Base-by-base conservation (phyloP, 345 rosid genomes). In the Kandelia obovata region DNA sequence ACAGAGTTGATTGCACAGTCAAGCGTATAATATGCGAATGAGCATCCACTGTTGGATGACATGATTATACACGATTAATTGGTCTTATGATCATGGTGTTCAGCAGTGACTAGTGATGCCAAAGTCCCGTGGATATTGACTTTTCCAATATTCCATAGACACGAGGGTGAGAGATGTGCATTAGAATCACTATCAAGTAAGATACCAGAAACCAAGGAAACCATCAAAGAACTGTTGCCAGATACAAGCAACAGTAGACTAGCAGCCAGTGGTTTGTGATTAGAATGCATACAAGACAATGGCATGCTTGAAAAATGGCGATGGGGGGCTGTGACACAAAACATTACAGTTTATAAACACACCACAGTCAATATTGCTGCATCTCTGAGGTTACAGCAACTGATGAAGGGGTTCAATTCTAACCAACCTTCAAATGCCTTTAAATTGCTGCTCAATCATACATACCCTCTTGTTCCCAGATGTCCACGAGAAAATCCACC, bases 401-500 rank as follows among this genome's bases (percentile, higher is more conserved):
- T 66, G 28, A 63, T 20, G 49, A 47, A 8, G 11, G 58, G 47
- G 35, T 73, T 55, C 23, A 39, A 64, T 65, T 69, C 69, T 65
- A 66, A 55, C 56, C 85, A 74, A 57, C 73, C 65, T 72, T 67
- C 67, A 51, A 47, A 20, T 37, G 37, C 7, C 78, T 79, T 56
- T 57, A 25, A 47, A 65, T 71, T 70, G 25, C 66, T 62, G 69
- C 27, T 89, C 80, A 92, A 68, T 87, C 96, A 64, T 92, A 89
- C 85, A 88, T 75, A 16, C 94, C 98, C 73, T 90, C 96, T 72
- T 92, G 93, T 77, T 92, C 98, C 95, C 98, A 92, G 25, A 80
- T 37, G 81, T 92, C 95, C 65, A 92, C 96, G 19, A 92, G 91
- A 83, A 90, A 92, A 79, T 90, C 96, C 37, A 88, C 89, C 98